Conservation (phyloP, 176 grass and related monocot genomes). For the Musa acuminata region DNA sequence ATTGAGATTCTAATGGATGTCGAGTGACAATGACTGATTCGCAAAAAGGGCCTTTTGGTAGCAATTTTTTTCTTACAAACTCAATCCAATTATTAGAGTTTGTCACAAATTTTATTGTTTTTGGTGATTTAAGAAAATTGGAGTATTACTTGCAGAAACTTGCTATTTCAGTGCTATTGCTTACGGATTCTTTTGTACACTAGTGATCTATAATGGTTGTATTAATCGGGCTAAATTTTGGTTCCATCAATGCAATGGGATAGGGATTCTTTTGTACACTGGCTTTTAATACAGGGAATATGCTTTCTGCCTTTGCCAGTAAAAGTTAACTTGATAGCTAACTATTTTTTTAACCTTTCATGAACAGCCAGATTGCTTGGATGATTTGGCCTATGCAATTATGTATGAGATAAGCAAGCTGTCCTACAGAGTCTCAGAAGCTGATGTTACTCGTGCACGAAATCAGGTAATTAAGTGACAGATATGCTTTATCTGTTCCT, state of each 20-base stretch:
- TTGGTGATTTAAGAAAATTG: background rate
- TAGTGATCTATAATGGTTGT: too few species aligned
- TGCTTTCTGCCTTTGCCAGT: background rate
- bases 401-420: constrained; percentile 94
- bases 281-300: background rate
- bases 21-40: background rate
- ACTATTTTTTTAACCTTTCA: background rate
- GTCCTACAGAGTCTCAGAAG: constrained; percentile 84
- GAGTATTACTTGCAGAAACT: background rate
- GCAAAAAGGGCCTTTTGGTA: background rate
- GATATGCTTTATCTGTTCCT: background rate
- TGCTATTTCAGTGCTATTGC: background rate
- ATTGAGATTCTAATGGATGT: background rate
- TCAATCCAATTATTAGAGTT: background rate
- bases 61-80: too few species aligned
- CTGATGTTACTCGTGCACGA: constrained; percentile 94
- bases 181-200: background rate
- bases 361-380: constrained; percentile 81
- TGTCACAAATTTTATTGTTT: background rate
- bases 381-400: constrained; percentile 93
- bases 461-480: constrained; percentile 57
- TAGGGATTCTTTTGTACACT: background rate
- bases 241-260: background rate
- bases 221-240: too few species aligned
- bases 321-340: background rate